Conservation (phyloP, 2,329 filamentous ascomycete genomes). For the Pestalotiopsis sp. region DNA sequence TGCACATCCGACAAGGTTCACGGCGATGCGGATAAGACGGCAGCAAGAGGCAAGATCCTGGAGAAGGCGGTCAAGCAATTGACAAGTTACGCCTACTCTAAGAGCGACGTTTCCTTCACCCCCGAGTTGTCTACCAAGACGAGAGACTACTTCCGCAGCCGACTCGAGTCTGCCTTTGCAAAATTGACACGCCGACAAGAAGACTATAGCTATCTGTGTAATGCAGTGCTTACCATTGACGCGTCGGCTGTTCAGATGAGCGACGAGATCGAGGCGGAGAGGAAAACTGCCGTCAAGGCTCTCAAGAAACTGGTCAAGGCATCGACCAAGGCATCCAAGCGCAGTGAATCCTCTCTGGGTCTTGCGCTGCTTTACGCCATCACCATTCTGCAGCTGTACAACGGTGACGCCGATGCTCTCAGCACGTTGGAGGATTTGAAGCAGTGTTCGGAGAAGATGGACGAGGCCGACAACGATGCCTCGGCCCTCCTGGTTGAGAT, state of each 20-base stretch:
- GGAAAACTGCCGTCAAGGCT: slow-evolving; percentile 52
- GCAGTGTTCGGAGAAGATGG: slow-evolving; percentile 70
- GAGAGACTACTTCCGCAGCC: slow-evolving; percentile 55
- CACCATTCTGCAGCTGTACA: slow-evolving; percentile 86
- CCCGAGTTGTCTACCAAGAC: slow-evolving; percentile 54
- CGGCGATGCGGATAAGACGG: slow-evolving; percentile 25
- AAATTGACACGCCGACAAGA: slow-evolving; percentile 57
- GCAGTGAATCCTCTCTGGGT: slow-evolving; percentile 55
- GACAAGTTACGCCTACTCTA: slow-evolving; percentile 57
- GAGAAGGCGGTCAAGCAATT: slow-evolving; percentile 53
- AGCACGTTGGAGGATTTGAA: slow-evolving; percentile 82
- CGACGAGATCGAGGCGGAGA: slow-evolving; percentile 54
- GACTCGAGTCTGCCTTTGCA: slow-evolving; percentile 61
- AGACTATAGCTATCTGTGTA: slow-evolving; percentile 56
- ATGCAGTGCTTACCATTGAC: slow-evolving; percentile 56
- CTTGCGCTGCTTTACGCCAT: slow-evolving; percentile 83
- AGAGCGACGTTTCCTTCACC: slow-evolving; percentile 39
- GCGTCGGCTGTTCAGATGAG: slow-evolving; percentile 55
- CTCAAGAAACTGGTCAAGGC: slow-evolving; percentile 55
- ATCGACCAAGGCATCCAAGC: slow-evolving; percentile 33
- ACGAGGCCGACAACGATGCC: slow-evolving; percentile 56
- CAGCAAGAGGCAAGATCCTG: slow-evolving; percentile 36
- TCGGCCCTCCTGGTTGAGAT: slow-evolving; percentile 84
- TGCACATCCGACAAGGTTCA: slow-evolving; percentile 41
- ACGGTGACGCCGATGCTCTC: slow-evolving; percentile 84